Percentiles rank a stretch among this genome's conserved stretches.
Evolutionary conservation across 2,329 filamentous ascomycete genomes (phyloP).

Genomic region (Tolypocladium ovalisporum): DNA sequence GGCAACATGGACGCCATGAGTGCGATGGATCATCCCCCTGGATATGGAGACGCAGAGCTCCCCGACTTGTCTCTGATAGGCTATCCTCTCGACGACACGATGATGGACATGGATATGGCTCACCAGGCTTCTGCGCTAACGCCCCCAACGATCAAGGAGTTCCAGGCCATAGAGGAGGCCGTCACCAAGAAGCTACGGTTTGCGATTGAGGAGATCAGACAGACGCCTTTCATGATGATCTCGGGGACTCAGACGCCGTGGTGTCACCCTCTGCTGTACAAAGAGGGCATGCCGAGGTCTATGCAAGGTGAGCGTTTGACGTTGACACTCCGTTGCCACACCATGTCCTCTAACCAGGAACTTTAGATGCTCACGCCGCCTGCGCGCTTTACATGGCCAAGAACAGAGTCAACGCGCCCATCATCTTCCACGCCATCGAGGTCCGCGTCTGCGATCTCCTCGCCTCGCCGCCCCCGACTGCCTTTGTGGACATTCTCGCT

Average conservation of each 20-base stretch:
- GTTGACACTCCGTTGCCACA: not conserved
- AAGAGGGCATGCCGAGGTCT: constrained; percentile 35
- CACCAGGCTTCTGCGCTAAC: constrained; percentile 11
- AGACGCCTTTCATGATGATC: constrained; percentile 37
- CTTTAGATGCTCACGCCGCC: constrained; percentile 36
- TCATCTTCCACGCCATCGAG: constrained; percentile 38
- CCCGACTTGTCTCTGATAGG: constrained; percentile 3
- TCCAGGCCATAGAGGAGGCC: constrained; percentile 10
- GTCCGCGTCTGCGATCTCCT: constrained; percentile 31
- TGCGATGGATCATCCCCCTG: not conserved
- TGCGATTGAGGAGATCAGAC: constrained; percentile 40
- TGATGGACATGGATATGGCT: constrained; percentile 10
- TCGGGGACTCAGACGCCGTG: constrained; percentile 38
- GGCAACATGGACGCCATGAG: not conserved
- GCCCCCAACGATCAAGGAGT: constrained; percentile 10
- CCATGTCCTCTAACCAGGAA: not conserved
- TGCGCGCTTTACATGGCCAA: constrained; percentile 42
- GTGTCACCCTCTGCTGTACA: constrained; percentile 39
- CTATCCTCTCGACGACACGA: constrained; percentile 7
- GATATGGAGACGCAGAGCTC: constrained; percentile 5
- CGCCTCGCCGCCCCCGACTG: constrained; percentile 17
- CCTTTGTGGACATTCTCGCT: constrained; percentile 21
- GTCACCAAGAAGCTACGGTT: constrained; percentile 24
- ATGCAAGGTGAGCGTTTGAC: constrained; percentile 31
- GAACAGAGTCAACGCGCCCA: constrained; percentile 32